phyloP scores from a whole-genome alignment of 2,329 filamentous ascomycete species.

The Fusarium pilosicola region DNA sequence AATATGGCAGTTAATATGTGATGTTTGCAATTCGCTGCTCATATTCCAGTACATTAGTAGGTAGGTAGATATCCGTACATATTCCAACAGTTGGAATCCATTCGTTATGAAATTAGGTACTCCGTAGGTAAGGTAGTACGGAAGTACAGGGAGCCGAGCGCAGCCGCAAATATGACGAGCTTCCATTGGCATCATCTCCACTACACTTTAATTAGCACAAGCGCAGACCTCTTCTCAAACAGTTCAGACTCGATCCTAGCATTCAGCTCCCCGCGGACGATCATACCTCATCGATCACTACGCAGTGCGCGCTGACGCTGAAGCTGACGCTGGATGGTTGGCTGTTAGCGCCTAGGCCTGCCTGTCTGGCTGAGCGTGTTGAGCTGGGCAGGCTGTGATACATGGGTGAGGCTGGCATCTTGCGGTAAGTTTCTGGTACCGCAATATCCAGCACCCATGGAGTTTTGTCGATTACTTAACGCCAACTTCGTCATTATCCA shows the following conservation, averaged over 20 bases:
- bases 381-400: constrained; percentile 1
- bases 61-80: neutral
- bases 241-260: constrained; percentile 10
- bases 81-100: neutral
- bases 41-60: neutral
- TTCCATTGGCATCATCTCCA: constrained; percentile 6
- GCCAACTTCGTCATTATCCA: constrained; percentile 10
- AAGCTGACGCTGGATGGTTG: constrained; percentile 32
- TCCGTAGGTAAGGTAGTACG: neutral
- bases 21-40: neutral
- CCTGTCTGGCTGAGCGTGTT: constrained; percentile 10
- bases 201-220: constrained; percentile 23
- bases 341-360: constrained; percentile 28
- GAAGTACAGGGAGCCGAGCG: constrained; percentile 27
- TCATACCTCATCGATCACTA: constrained; percentile 28
- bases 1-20: neutral
- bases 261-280: constrained; percentile 21
- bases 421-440: constrained; percentile 12
- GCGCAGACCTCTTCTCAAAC: constrained; percentile 6
- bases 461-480: neutral
- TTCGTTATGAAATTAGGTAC: neutral
- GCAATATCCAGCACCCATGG: constrained; percentile 1
- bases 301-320: constrained; percentile 33
- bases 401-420: constrained; percentile 9
- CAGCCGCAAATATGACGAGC: constrained; percentile 14